These are phyloP conservation scores for Eimeria nieschulzi DNA, from an alignment of 169 alveolate genomes.

Conservation along the genomic window DNA sequence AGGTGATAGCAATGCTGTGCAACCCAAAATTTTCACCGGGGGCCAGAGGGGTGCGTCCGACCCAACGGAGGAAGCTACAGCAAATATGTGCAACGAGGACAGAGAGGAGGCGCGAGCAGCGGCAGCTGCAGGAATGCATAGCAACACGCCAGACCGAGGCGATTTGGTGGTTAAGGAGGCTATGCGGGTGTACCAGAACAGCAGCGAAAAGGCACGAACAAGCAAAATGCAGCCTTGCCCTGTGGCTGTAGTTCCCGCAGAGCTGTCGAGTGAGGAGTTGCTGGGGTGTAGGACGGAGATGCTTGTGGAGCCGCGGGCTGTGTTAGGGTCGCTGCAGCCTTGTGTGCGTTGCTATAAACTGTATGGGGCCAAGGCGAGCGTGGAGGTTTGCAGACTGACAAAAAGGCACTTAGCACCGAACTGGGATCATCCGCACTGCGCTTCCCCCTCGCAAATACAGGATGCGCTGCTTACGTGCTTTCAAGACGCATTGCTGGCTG, in stretches of 20 bases:
- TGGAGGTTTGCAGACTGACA: constrained; percentile 82
- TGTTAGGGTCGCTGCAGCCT: constrained; percentile 72
- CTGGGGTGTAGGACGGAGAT: constrained; percentile 73
- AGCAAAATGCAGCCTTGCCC: constrained; percentile 67
- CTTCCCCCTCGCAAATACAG: constrained; percentile 78
- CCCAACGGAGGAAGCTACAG: neutral
- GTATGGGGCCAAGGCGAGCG: constrained; percentile 83
- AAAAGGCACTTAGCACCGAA: constrained; percentile 81
- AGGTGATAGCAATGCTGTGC: neutral
- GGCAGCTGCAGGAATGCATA: neutral
- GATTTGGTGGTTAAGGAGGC: constrained; percentile 34
- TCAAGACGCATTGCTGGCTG: constrained; percentile 78
- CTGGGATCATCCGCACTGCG: constrained; percentile 84
- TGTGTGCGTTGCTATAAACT: constrained; percentile 70
- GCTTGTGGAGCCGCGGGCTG: constrained; percentile 69
- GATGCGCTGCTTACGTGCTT: constrained; percentile 82
- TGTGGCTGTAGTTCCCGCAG: constrained; percentile 23
- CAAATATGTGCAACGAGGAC: neutral
- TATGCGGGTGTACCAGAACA: constrained; percentile 39
- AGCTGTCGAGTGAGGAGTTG: constrained; percentile 47
- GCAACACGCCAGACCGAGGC: neutral
- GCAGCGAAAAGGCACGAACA: constrained; percentile 27
- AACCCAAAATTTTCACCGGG: too few species aligned
- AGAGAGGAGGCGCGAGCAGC: neutral
- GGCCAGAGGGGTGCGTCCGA: too few species aligned